Conservation (phyloP, 169 alveolate genomes). For the Plasmodium gallinaceum region DNA sequence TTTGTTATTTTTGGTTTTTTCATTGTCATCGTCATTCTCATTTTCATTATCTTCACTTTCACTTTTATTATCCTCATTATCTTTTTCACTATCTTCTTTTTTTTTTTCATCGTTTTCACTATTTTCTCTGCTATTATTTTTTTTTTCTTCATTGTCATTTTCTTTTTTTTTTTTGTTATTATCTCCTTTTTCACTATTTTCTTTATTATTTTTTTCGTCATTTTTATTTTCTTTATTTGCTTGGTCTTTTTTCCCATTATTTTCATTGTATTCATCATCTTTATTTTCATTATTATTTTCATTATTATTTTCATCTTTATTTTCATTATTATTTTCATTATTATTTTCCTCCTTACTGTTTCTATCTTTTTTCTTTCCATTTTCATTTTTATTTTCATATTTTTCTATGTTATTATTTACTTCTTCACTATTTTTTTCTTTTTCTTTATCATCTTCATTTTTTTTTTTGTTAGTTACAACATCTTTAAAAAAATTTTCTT, state of each 20-base stretch:
- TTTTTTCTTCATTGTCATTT: background rate
- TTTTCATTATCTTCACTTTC: background rate
- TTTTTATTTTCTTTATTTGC: too few species aligned
- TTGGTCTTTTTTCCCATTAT: background rate
- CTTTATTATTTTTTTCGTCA: background rate
- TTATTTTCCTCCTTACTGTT: conserved; percentile 11
- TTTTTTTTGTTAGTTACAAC: too few species aligned
- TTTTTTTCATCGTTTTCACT: background rate
- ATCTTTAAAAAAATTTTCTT: too few species aligned
- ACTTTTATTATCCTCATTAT: background rate
- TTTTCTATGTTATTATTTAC: background rate
- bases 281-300: background rate
- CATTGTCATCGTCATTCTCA: too few species aligned
- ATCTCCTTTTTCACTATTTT: background rate
- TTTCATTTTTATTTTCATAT: background rate
- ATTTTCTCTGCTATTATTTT: background rate
- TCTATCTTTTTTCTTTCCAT: background rate
- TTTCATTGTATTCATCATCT: background rate
- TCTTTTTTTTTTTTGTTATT: background rate
- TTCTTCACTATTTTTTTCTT: background rate
- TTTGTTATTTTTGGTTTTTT: too few species aligned
- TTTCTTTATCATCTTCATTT: background rate
- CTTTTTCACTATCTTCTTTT: background rate
- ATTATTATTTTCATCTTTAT: too few species aligned
- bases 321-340: background rate